Evolutionary conservation across 2,329 filamentous ascomycete species (phyloP), one percentile per base, ranked within the genome.

Genomic region (Capronia coronata): DNA sequence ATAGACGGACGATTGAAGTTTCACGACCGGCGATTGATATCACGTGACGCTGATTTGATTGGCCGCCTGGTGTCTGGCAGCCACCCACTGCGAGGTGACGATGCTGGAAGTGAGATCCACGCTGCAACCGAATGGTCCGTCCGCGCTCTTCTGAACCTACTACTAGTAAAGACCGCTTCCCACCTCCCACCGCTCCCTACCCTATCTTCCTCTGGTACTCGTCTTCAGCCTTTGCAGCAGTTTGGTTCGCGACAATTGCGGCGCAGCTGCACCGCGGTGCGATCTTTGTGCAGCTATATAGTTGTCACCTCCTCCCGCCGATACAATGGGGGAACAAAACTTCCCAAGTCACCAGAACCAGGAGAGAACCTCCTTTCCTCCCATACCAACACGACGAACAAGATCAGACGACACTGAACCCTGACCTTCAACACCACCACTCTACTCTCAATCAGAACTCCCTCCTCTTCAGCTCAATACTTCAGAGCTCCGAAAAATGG

Each of bases 271-370:
- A n/a, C n/a, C 6, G 32, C 6, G 6, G 11, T 18, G 32, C 13
- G 6, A n/a, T 35, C 6, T 5, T n/a, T 35, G 6, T n/a, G 13
- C n/a, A n/a, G 32, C 30, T 44, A 16, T 11, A 22, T 19, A 43
- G 23, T 25, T 23, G 18, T 16, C 22, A 11, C 27, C 21, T 25
- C 14, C 41, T 18, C 22, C 3, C 44, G 29, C 30, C 48, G 43
- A 39, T 38, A 51, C 39, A 14, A 50, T 50, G 48, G 42, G 42
- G 23, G 30, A 40, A 25, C 48, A 42, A 43, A 42, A 43, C 25
- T 27, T 27, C 30, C 18, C 40, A 40, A 21, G 7, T 21, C 48
- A 19, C 21, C 38, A 47, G 3, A 32, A 16, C n/a, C 41, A 43
- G 22, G 43, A 19, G 43, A 38, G 37, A 39, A 22, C 9, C 9